Conservation (phyloP, 306 rosid species). For the Vachellia collinsii region DNA sequence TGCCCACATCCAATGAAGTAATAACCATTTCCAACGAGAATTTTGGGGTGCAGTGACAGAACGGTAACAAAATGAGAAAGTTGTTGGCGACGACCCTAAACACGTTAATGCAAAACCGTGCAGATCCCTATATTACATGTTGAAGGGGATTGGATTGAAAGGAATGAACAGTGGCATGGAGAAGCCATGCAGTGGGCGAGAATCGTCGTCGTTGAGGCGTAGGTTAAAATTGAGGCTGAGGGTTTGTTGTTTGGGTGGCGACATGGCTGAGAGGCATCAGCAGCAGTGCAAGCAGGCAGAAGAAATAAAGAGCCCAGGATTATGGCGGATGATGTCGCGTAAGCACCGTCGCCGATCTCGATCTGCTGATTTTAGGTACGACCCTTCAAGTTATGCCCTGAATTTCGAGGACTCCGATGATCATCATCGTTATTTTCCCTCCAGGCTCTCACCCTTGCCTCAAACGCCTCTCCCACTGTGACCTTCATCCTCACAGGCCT, state of each 20-base stretch:
- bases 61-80: background rate
- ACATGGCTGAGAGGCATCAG: background rate
- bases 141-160: background rate
- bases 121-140: background rate
- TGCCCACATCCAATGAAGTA: background rate
- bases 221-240: constrained; percentile 37
- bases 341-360: constrained; percentile 23
- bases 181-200: constrained; percentile 1
- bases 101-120: background rate
- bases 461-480: background rate
- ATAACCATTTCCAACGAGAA: background rate
- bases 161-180: background rate
- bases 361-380: constrained; percentile 50
- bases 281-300: constrained; percentile 2
- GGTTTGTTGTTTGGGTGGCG: constrained; percentile 44
- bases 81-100: background rate
- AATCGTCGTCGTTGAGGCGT: constrained; percentile 21
- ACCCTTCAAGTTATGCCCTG: constrained; percentile 49
- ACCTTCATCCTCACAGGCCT: background rate
- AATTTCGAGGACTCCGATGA: constrained; percentile 46
- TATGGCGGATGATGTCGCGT: constrained; percentile 14
- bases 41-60: background rate
- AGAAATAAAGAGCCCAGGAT: background rate
- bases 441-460: background rate
- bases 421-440: background rate